Base-by-base conservation (phyloP, 1,284 basidiomycete species). In the Apiotrichum gracile region DNA sequence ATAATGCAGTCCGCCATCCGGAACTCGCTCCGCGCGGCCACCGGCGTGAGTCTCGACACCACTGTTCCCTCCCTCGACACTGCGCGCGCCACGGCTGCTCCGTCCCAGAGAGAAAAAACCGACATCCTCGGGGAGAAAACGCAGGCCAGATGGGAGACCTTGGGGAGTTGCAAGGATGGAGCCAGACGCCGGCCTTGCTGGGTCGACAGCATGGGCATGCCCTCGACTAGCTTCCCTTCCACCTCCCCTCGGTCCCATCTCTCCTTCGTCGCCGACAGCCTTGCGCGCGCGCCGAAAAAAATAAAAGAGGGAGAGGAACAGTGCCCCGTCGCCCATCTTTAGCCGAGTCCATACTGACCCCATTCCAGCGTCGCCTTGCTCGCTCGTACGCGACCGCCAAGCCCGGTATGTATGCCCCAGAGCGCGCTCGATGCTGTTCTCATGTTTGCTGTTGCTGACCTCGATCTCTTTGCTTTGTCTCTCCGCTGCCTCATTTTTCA, bases 341-440 rank as follows among this genome's bases (percentile, higher is more conserved):
- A 14, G 35, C 17, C 22, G 37, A 38, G 35, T 29, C 38, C 14
- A 34, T 46, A n/a, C 56, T 54, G 14, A 54, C 47, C 16, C 22
- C 27, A 24, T 31, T 31, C 31, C 42, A 49, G 37, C 42, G 47
- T 43, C 49, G 52, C 52, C 35, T 51, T 47, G 67, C 67, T 62
- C 77, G 79, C 72, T 81, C 87, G 65, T 97, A 97, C 81, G 94
- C 94, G 70, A 93, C 94, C 68, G 91, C 92, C 75, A 98, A 98
- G 82, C 86, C 94, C 78, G 88, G 91, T 94, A 70, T 65, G 87
- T 82, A 10, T 45, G 17, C 19, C 7, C 42, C 4, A 12, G 25
- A 42, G 16, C 26, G 8, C 29, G 29, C 25, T 25, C 26, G 16
- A 19, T n/a, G 19, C 31, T 16, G 21, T 14, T 29, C 10, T 22